Conservation (phyloP, 73 alveolate genomes). For the Vitrella brassicaformis region DNA sequence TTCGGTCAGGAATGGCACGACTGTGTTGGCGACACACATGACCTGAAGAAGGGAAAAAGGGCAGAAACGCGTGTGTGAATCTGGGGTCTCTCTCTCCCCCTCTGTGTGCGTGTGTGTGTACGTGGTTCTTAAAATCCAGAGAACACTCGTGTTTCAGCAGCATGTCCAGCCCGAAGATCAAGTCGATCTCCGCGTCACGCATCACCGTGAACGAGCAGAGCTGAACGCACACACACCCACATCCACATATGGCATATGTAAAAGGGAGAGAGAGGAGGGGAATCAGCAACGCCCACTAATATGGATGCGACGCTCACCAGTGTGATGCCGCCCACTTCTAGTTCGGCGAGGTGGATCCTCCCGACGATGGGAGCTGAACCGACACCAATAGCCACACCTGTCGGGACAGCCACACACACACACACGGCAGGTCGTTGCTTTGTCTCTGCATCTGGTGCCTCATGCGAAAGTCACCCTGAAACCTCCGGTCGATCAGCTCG, state of each 20-base stretch:
- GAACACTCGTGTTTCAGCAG: conserved; percentile 61
- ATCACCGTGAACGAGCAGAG: conserved; percentile 55
- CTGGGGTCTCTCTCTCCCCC: too few relatives aligned
- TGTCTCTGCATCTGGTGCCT: neutral
- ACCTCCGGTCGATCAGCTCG: conserved; percentile 58
- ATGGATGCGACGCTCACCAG: conserved; percentile 8
- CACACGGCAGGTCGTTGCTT: too few relatives aligned
- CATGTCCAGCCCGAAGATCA: conserved; percentile 68
- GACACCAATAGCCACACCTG: conserved; percentile 67
- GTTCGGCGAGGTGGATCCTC: conserved; percentile 65
- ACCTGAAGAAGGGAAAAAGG: too few relatives aligned
- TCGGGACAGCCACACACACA: too few relatives aligned
- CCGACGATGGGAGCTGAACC: conserved; percentile 65
- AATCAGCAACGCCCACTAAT: neutral
- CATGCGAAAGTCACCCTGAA: neutral
- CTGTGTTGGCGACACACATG: too few relatives aligned
- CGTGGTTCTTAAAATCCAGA: conserved; percentile 51
- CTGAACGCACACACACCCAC: neutral
- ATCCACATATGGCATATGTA: neutral
- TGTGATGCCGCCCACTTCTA: conserved; percentile 47
- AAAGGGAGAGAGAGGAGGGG: neutral
- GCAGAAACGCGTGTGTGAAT: too few relatives aligned
- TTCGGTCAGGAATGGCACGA: too few relatives aligned
- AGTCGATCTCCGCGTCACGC: conserved; percentile 59
- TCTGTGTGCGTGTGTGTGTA: too few relatives aligned